Evolutionary conservation across 106 monocot genomes (phyloP), one percentile per base, ranked within the genome.

Genomic region (Dioscorea dumetorum): DNA sequence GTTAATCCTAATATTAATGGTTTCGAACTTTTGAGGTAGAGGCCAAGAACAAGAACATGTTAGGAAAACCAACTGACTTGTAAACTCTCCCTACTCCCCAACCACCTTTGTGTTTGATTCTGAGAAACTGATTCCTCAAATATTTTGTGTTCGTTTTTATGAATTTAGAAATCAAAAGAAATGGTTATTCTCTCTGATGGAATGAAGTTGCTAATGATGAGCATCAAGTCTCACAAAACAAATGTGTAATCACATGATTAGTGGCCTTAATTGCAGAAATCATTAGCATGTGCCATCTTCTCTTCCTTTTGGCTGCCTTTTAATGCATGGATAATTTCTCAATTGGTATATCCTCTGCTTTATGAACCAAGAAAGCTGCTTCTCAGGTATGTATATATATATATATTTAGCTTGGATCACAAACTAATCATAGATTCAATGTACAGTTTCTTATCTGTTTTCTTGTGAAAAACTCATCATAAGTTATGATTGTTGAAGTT

Each of bases 161-260:
- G 41, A 41, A 41, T 41, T 41, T 41, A 41, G 41, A 41, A 41
- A 41, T 41, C 41, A 41, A 41, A 41, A 41, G 41, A 10, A n/a
- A 41, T 41, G 41, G 72, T 67, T 67, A 72, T 58, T 74, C 74
- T 63, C 61, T 70, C 17, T 54, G 13, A 54, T 54, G 54, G 15
- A 19, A 73, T 65, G 64, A 50, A 74, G 74, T 73, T 70, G 70
- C 82, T 73, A 65, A 81, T 77, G 74, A 81, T 77, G 58, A 57
- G 81, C 22, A 57, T 64, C 35, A 52, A 52, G 31, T 41, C 24
- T 72, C 41, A 21, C 58, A 49, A 33, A 66, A 65, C 60, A 60
- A 72, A 68, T 72, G 63, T 21, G 63, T 21, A 20, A 16, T 49
- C 74, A 77, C 82, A 82, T 82, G 77, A 82, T 82, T 78, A 77